Evolutionary conservation across 139 green algal species (phyloP), one percentile per base, ranked within the genome.

Genomic region (Chlamydomonas sp.): DNA sequence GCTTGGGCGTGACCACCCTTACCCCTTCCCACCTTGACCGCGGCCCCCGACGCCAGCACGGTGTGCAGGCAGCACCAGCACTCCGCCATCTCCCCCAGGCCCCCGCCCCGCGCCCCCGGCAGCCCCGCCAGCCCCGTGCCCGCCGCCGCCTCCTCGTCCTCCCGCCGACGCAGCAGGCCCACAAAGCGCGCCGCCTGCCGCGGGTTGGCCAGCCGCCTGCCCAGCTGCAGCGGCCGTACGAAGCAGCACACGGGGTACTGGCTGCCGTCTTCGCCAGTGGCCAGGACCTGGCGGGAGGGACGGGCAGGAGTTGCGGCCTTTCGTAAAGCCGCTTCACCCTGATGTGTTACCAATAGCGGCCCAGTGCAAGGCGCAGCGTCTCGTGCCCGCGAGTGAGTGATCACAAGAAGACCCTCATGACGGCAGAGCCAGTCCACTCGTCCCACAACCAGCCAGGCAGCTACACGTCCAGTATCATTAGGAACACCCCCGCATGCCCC

Each of bases 161-260:
- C 90, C 64, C 88, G 68, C 16, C 66, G 75, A 57, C 68, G 68
- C 68, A 94, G 83, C 86, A 94, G 84, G 64, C 80, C 79, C 7
- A 94, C 89, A 64, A 89, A 90, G 79, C 90, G 89, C n/a, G 91
- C 89, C 5, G 83, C 89, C 71, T 92, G 73, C 4, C 80, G 84
- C 3, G 91, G 83, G 63, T 77, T 92, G 60, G 77, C 63, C 63
- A 94, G 77, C 16, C 61, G 2, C 1, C 89, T 86, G 49, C 91
- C 91, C 83, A 92, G 84, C 83, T 92, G 89, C 82, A 94, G 91
- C 63, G 91, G 91, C 63, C 76, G 72, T 68, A 94, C 82, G 68
- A 91, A 94, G 63, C 59, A 85, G 85, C 82, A 90, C 15, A 79
- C 76, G 1, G 89, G 89, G 81, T 90, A 84, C 89, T 92, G 89